Base-by-base conservation (phyloP, 2,329 filamentous ascomycete species). In the Zymoseptoria tritici region DNA sequence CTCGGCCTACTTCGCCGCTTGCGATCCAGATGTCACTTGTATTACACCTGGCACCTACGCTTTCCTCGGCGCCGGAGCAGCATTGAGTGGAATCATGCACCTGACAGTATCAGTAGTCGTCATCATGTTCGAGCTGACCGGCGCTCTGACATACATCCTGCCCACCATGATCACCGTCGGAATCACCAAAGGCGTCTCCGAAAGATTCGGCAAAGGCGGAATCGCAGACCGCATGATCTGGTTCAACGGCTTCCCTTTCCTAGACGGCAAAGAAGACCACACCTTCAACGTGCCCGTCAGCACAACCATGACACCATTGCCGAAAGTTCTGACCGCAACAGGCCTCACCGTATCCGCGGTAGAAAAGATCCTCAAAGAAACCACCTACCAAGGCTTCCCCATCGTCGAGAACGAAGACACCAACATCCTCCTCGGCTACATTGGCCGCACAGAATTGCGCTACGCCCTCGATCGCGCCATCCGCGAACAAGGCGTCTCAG, bases 141-240 rank as follows among this genome's bases (percentile, higher is more conserved):
- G 94, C n/a, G 94, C 94, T 6, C 78, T 97, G 61, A 96, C 92
- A 1, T 99, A 99, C 71, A 97, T 99, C 65, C 79, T 99, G 26
- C 94, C 94, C 0, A 97, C 93, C 13, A 99, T 99, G 94, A 97
- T 99, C 67, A 94, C 97, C 0, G 94, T 97, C 2, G 94, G 94
- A 54, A 89, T 97, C 31, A 97, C 93, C 49, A 99, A 99, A 78
- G 90, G 90, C 13, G 90, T 99, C 53, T 87, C 89, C 62, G 91
- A 96, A 66, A 81, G 91, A 11, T 94, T 96, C 70, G 91, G 91
- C n/a, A 95, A 93, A 72, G 94, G 93, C 29, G 94, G 94, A 53
- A 97, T 99, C 60, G 94, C 94, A 21, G 94, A 99, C 74, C 88
- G 91, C 62, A 96, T 97, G 90, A 99, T 99, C 68, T 96, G 91